These are phyloP conservation scores for Nannizziopsis arthrosporioides DNA, from an alignment of 2,329 filamentous ascomycete species.

Conservation along the genomic window DNA sequence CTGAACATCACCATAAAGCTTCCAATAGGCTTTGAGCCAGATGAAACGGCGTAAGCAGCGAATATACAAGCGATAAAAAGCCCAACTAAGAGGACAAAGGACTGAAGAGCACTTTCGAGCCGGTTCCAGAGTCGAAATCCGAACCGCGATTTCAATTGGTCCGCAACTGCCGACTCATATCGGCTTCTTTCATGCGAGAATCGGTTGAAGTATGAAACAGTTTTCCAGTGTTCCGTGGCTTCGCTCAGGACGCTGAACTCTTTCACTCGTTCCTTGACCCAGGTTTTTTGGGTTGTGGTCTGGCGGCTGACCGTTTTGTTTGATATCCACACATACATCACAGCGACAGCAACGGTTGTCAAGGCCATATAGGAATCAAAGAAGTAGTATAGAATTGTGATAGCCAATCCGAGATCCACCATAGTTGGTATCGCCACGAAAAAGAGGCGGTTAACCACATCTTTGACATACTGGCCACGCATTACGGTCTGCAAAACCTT, in stretches of 20 bases:
- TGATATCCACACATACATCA: conserved; percentile 44
- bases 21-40: conserved; percentile 42
- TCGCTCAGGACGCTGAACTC: conserved; percentile 47
- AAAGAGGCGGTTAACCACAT: conserved; percentile 48
- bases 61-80: conserved; percentile 41
- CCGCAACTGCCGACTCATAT: conserved; percentile 34
- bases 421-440: conserved; percentile 52
- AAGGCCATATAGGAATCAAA: conserved; percentile 53
- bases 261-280: conserved; percentile 35
- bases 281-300: conserved; percentile 29
- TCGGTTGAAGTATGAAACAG: conserved; percentile 48
- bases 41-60: conserved; percentile 43
- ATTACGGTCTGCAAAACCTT: conserved; percentile 54
- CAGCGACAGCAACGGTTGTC: conserved; percentile 36
- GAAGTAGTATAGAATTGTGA: conserved; percentile 48
- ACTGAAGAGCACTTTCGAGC: conserved; percentile 33
- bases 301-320: conserved; percentile 31
- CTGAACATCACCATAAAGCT: conserved; percentile 53
- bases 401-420: conserved; percentile 50
- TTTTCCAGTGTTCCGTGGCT: conserved; percentile 49
- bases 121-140: conserved; percentile 26
- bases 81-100: conserved; percentile 38
- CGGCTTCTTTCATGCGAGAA: conserved; percentile 42
- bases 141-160: conserved; percentile 28
- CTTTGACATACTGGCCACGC: conserved; percentile 49